Evolutionary conservation across 2,329 filamentous ascomycete genomes (phyloP), one percentile per base, ranked within the genome.

Genomic region (Talaromyces sp.): DNA sequence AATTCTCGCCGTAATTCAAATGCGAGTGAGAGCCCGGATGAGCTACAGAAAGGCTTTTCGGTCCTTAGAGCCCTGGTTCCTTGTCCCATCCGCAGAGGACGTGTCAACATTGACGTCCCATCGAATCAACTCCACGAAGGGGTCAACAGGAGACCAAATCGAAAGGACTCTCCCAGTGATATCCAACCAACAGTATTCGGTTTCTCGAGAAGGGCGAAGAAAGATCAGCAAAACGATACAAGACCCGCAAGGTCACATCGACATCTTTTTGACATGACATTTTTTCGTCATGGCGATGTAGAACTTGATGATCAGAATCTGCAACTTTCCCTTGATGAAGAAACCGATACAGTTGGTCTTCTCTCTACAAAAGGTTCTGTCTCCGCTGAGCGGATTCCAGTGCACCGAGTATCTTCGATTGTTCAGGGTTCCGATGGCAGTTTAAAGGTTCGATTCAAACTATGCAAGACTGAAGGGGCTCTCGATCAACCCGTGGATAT

Each of bases 21-120:
- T 26, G 54, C 58, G n/a, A 65, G 68, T 43, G 75, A 77, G 43
- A 77, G 75, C 58, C 67, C 74, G 5, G 75, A 77, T 66, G 75
- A 73, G 59, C 61, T 77, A 2, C 75, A 77, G 59, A 74, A 74
- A 11, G 73, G 67, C 10, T 70, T 65, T 43, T 74, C 74, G 5
- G 70, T 70, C 41, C 56, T 61, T 4, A 67, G 64, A 27, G 24
- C 64, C 26, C 65, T 66, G 9, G 61, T 54, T 6, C 38, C 48
- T n/a, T 53, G 68, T 17, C 29, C 52, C 32, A 54, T 35, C 31
- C 48, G 11, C 48, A 14, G 56, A 52, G 26, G 53, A 21, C 55
- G 60, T 35, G 19, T 54, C 50, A 63, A 50, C 17, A 53, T 32
- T 19, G 51, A 62, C 17, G 17, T 48, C 7, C 56, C 59, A 21